Percentiles rank a stretch among this genome's conserved stretches.
These are phyloP conservation scores for Zelonia costaricensis DNA, from an alignment of 208 protist species.

Conservation along the genomic window DNA sequence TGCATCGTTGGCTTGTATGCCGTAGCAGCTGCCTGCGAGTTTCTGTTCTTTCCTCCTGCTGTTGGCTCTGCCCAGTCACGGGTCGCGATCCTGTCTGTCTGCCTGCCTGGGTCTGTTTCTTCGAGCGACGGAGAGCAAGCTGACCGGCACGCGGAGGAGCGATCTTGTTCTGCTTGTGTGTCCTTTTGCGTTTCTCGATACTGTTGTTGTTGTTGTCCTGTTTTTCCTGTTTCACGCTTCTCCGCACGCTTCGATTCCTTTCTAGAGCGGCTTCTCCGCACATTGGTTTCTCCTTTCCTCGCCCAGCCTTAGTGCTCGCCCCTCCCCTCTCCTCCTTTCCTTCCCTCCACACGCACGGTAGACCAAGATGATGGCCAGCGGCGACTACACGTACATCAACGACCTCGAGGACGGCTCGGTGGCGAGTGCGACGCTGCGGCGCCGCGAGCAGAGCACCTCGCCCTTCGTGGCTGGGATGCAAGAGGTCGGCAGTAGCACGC, in stretches of 20 bases:
- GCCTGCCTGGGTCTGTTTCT: background rate
- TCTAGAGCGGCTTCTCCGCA: background rate
- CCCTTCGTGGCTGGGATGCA: background rate
- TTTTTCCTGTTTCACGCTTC: background rate
- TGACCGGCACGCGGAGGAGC: no score
- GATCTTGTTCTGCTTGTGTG: no score
- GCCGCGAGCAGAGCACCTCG: slow-evolving; percentile 20
- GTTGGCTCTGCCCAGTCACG: no score
- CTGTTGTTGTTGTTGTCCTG: background rate
- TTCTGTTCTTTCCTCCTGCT: no score
- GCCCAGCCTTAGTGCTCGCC: background rate
- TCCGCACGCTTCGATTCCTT: background rate
- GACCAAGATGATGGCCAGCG: slow-evolving; percentile 13
- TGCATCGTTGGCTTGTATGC: no score
- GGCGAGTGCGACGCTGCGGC: background rate
- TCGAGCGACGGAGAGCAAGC: no score
- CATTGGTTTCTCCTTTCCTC: background rate
- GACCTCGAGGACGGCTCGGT: slow-evolving; percentile 22
- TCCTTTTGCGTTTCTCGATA: background rate
- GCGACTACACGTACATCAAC: slow-evolving; percentile 29
- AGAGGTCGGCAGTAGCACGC: slow-evolving; percentile 6
- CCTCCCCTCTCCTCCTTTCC: background rate
- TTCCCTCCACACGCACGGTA: background rate
- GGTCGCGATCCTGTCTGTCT: no score
- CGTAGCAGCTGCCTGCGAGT: no score